Base-by-base conservation (phyloP, 2,329 filamentous ascomycete species). In the Cadophora malorum region DNA sequence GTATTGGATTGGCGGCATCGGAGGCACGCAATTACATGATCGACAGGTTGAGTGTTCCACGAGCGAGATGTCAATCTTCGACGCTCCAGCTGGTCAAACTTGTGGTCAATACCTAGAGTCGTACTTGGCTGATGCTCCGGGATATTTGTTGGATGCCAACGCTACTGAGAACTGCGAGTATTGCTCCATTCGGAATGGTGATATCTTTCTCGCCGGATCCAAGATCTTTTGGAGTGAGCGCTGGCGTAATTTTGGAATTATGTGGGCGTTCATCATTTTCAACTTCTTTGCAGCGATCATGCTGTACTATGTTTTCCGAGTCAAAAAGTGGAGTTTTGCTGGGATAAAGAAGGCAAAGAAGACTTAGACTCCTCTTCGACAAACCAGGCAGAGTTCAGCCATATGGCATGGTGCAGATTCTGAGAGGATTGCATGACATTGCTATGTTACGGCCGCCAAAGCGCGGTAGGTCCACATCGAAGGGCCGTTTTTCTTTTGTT, bases 11-110 rank as follows among this genome's bases (percentile, higher is more conserved):
- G 87, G 86, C 0, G 92, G 88, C 8, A 82, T 97, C 3, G 90
- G 90, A 53, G 89, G 90, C 72, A 53, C 50, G 16, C 50, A 28
- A 9, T 23, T 53, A 53, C 50, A 53, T 16, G 14, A 10, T 53
- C 87, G 87, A 0, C 56, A 80, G 0, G 88, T 95, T 33, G 73
- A 76, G 0, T 97, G 94, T 78, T 86, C 91, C 2, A 70, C 77
- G 7, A 91, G 90, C 75, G 94, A 97, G 78, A 83, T 88, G 67
- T 82, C 92, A 33, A 76, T 80, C 12, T 90, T 97, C 76, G 79
- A 87, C n/a, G 89, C 93, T 0, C 83, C 86, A 0, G 63, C 78
- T 0, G 84, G 84, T n/a, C 68, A 80, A 74, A 90, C 84, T 0
- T 94, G 92, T 75, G 77, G 74, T 0, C 74, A 85, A 19, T 94